A percentile compares a stretch with the other conserved stretches of the same genome.
Conservation (phyloP, 768 basidiomycete species). For the Termitomyces sp. region DNA sequence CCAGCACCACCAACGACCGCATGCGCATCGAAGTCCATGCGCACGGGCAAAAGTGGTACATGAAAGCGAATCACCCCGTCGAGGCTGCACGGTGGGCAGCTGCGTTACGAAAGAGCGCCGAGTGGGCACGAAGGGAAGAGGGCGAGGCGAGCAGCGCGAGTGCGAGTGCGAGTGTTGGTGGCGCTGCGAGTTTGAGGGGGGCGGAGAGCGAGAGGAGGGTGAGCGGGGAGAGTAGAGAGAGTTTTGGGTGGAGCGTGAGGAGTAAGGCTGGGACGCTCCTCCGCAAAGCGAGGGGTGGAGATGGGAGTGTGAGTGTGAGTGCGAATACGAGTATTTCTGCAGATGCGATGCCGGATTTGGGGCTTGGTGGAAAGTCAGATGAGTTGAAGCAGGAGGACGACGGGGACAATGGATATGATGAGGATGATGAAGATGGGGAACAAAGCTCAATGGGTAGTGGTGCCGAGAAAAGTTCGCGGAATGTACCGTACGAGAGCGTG, state of each 20-base stretch:
- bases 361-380: conserved; percentile 14
- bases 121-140: conserved; percentile 52
- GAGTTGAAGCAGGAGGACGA: conserved; percentile 14
- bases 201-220: conserved; percentile 20
- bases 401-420: conserved; percentile 23
- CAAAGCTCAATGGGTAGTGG: conserved; percentile 29
- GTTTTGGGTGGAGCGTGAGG: conserved; percentile 23
- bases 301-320: neutral
- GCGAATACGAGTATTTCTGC: conserved; percentile 12
- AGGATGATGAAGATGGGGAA: conserved; percentile 33
- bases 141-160: conserved; percentile 15
- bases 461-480: conserved; percentile 15
- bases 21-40: conserved; percentile 82
- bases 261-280: conserved; percentile 15
- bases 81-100: conserved; percentile 88
- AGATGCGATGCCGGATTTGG: conserved; percentile 12
- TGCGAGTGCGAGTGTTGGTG: neutral
- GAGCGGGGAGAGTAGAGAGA: conserved; percentile 47
- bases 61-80: conserved; percentile 82
- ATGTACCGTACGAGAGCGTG: conserved; percentile 51
- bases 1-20: conserved; percentile 38
- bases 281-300: neutral
- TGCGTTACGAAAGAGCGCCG: conserved; percentile 67
- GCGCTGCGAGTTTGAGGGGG: conserved; percentile 1
- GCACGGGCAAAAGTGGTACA: conserved; percentile 68